phyloP scores from a whole-genome alignment of 306 rosid species.

The Ceratonia siliqua region DNA sequence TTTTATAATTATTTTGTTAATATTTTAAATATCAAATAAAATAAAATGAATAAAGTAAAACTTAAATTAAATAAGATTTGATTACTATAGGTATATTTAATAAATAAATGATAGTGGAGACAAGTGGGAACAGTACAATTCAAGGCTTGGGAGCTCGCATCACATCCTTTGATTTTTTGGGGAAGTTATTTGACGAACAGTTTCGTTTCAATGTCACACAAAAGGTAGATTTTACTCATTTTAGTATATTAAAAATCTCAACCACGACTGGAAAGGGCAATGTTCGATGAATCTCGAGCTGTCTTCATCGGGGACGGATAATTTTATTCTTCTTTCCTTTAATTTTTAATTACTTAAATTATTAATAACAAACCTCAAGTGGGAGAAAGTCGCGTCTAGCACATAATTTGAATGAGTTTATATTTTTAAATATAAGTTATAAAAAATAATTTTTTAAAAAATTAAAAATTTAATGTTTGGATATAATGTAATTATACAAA shows the following conservation, averaged over 20 bases:
- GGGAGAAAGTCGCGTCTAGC: not conserved
- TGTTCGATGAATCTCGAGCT: conserved; percentile 17
- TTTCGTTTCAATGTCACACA: not conserved
- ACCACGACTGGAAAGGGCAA: not conserved
- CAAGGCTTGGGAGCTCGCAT: not conserved
- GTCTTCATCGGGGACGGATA: not conserved
- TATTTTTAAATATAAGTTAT: too few species aligned
- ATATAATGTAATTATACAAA: too few species aligned
- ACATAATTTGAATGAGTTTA: too few species aligned
- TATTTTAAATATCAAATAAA: too few species aligned
- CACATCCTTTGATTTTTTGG: not conserved
- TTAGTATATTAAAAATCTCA: not conserved
- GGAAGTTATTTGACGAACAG: not conserved
- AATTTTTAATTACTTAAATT: not conserved
- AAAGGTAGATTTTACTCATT: too few species aligned
- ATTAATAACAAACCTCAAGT: not conserved
- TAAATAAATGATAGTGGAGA: not conserved
- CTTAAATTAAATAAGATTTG: not conserved
- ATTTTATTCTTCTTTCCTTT: not conserved
- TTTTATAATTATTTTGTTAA: too few species aligned
- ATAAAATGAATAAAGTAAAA: too few species aligned
- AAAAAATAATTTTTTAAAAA: too few species aligned
- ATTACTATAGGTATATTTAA: not conserved
- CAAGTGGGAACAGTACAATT: conserved; percentile 15
- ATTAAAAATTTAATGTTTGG: too few species aligned